Evolutionary conservation across 202 grass and related monocot genomes (phyloP), one percentile per base, ranked within the genome.

Genomic region (Digitaria exilis): DNA sequence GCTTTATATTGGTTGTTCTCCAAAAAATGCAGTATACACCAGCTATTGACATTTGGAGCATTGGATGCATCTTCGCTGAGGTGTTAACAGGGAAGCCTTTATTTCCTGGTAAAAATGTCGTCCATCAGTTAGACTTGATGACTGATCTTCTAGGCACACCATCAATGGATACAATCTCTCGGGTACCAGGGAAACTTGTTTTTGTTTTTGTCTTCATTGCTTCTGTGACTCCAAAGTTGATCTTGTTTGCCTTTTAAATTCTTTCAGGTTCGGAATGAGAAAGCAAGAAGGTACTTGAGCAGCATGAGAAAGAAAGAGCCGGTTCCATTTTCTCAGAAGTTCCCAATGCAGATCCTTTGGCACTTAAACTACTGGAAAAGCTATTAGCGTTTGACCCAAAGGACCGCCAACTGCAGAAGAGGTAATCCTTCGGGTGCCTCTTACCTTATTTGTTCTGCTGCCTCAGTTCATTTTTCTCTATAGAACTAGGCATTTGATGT

Each of bases 21-120:
- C 41, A 14, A 42, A 34, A 89, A 85, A 86, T 90, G 88, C 92
- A 98, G 96, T 98, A 98, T 89, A 98, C 96, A 58, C 89, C 96
- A 49, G 96, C 96, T 80, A 98, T 98, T 81, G 96, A 98, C 74
- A 92, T 96, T 79, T 98, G 96, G 96, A 98, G 96, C 82, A 98
- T 98, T 75, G 96, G 96, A 22, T 98, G 96, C 89, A 98, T 98
- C 72, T 98, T 98, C 76, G 96, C 96, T 32, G 96, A 98, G 89
- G 91, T 98, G 25, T 79, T 98, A 77, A 98, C 96, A 17, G 96
- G 96, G 31, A 98, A 98, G 83, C 96, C 96, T 67, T 83, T 98
- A 84, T 98, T 98, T 84, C 96, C 96, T 85, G 96, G 96, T 81
- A 98, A 96, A 92, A 98, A 98, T 94, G 96, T 93, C 63, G 96